phyloP scores from a whole-genome alignment of 1,284 basidiomycete genomes.

The Ceratobasidium papillatum region DNA sequence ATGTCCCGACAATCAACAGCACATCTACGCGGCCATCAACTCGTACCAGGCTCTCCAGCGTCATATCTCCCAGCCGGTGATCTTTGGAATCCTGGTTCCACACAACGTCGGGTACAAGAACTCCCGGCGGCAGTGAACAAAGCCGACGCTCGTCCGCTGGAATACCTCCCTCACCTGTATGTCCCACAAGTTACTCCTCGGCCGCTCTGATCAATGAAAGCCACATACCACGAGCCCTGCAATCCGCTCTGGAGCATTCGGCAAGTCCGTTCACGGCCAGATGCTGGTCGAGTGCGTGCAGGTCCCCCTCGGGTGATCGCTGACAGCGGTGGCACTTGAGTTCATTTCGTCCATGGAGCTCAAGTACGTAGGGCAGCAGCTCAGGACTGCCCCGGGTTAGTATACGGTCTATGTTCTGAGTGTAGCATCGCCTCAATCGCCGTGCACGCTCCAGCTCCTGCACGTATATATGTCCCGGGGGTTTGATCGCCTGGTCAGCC shows the following conservation, averaged over 20 bases:
- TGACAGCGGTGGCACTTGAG: slow-evolving; percentile 20
- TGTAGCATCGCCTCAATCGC: slow-evolving; percentile 23
- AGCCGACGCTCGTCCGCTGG: neutral
- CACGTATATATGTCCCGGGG: slow-evolving; percentile 15
- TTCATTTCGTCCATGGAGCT: slow-evolving; percentile 22
- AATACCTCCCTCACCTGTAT: neutral
- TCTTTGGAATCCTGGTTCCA: neutral
- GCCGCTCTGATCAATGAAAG: neutral
- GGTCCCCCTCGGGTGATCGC: neutral
- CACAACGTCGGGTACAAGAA: neutral
- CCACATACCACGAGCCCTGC: slow-evolving; percentile 1
- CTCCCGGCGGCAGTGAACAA: neutral
- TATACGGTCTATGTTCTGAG: slow-evolving; percentile 17
- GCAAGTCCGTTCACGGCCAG: neutral
- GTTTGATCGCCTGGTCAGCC: neutral
- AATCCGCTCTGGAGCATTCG: neutral
- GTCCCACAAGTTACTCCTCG: no score
- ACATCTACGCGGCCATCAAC: neutral
- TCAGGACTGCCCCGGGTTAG: neutral
- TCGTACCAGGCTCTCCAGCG: neutral
- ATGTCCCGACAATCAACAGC: slow-evolving; percentile 20
- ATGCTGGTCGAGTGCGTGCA: neutral
- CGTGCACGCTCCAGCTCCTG: neutral
- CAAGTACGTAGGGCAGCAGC: neutral
- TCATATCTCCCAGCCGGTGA: neutral